Base-by-base conservation (phyloP, 129 eudicot species). In the Apium graveolens region DNA sequence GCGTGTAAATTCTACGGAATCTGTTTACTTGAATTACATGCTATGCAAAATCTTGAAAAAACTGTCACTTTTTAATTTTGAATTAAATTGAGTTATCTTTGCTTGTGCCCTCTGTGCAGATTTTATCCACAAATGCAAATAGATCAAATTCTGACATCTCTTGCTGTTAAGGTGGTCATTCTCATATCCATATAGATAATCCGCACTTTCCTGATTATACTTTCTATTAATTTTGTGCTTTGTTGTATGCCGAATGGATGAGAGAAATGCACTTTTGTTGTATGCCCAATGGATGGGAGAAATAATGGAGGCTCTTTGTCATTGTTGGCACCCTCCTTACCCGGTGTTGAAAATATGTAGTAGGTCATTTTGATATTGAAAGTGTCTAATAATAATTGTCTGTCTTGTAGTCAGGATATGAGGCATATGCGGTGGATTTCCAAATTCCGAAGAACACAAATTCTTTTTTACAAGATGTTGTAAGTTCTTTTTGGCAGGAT, bases 331-430 rank as follows among this genome's bases (percentile, higher is more conserved):
- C 34, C 38, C 42, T 35, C 73, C 39, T 7, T 69, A 35, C 73
- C 4, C 17, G 43, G 73, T 24, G 9, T 51, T 11, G 12, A 63
- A 13, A 11, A 63, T 69, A 69, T 69, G 24, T 12, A 69, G 0
- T 14, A 69, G 0, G 26, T 18, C 35, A 9, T 34, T 49, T 53
- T 34, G 68, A 21, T 9, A n/a, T 57, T 81, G 75, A 70, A 77
- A 43, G 16, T 73, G 78, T 43, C 82, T 75, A 76, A 81, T 48
- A 45, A 65, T 39, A 49, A 57, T 29, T 79, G 24, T 81, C 21
- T 68, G n/a, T 78, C 63, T 84, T 85, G 83, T 86, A 93, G 98
- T 85, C 93, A 45, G 98, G 98, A 78, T 93, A 78, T 85, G 92
- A 86, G 66, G 84, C 97, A 55, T 91, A 85, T 86, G 87, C 85